phyloP scores from a whole-genome alignment of 345 rosid species.

The Populus alba region DNA sequence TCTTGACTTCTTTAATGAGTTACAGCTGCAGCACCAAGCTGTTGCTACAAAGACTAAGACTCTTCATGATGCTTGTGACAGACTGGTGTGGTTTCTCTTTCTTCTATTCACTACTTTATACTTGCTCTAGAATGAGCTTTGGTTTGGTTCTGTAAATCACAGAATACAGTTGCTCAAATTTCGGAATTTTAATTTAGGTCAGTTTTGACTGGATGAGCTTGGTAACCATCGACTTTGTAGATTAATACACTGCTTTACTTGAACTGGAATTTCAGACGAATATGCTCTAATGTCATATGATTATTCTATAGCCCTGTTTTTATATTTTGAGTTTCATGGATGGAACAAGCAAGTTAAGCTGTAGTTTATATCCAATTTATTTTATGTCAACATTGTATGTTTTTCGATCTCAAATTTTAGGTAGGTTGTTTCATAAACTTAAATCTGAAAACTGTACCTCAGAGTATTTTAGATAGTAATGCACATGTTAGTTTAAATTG shows the following conservation, averaged over 20 bases:
- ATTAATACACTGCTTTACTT: not conserved
- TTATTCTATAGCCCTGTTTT: not conserved
- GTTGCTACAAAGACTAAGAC: slow-evolving; percentile 98
- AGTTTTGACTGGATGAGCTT: not conserved
- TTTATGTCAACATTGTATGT: not conserved
- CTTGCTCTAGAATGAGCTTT: not conserved
- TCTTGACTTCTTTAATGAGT: slow-evolving; percentile 69
- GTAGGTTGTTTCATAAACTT: not conserved
- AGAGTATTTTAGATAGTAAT: not conserved
- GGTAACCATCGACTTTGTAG: not conserved
- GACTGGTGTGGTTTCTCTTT: slow-evolving; percentile 54
- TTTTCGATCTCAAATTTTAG: not conserved
- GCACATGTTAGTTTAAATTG: not conserved
- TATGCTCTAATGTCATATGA: not conserved
- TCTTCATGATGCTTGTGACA: slow-evolving; percentile 96
- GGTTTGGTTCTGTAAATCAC: not conserved
- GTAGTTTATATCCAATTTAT: not conserved
- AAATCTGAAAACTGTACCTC: not conserved
- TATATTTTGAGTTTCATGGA: not conserved
- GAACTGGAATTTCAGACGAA: not conserved
- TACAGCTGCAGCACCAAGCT: slow-evolving; percentile 87
- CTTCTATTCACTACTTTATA: not conserved
- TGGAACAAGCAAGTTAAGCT: not conserved
- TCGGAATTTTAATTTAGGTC: not conserved
- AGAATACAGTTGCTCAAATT: not conserved